A percentile compares a stretch with the other conserved stretches of the same genome.
Evolutionary conservation across 345 rosid genomes (phyloP).

Genomic region (Eucalyptus dawsonii): DNA sequence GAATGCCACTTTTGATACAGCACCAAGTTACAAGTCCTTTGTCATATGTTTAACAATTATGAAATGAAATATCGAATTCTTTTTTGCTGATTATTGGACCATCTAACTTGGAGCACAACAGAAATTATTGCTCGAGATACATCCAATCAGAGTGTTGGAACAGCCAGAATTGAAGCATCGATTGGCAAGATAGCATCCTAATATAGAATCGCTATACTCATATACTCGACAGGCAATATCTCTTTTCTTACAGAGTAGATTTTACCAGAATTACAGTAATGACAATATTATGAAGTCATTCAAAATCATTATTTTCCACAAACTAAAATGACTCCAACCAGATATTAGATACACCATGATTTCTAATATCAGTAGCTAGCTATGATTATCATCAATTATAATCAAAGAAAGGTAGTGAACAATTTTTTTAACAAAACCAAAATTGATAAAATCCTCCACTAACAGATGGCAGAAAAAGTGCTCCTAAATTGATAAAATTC

Average conservation of each 20-base stretch:
- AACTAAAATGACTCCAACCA: not conserved
- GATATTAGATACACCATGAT: not conserved
- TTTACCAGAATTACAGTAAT: not conserved
- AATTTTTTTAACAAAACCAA: not conserved
- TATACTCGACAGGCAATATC: not conserved
- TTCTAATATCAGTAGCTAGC: not conserved
- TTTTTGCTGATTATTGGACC: not conserved
- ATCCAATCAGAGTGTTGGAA: not conserved
- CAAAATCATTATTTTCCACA: not conserved
- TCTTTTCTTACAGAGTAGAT: not conserved
- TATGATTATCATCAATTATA: not conserved
- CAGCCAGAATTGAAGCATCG: not conserved
- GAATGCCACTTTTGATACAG: not conserved
- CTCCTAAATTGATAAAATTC: not conserved
- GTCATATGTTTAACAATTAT: not conserved
- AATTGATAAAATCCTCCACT: not conserved
- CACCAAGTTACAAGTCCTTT: not conserved
- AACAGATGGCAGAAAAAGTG: not conserved
- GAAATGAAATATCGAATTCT: not conserved
- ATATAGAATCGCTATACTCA: not conserved
- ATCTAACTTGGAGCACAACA: not conserved
- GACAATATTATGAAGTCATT: not conserved
- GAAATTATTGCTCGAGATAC: not conserved
- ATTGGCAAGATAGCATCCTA: not conserved
- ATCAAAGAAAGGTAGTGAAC: not conserved